A percentile compares a stretch with the other conserved stretches of the same genome.
Conservation (phyloP, 2,329 filamentous ascomycete genomes). For the Trichoderma sp. region DNA sequence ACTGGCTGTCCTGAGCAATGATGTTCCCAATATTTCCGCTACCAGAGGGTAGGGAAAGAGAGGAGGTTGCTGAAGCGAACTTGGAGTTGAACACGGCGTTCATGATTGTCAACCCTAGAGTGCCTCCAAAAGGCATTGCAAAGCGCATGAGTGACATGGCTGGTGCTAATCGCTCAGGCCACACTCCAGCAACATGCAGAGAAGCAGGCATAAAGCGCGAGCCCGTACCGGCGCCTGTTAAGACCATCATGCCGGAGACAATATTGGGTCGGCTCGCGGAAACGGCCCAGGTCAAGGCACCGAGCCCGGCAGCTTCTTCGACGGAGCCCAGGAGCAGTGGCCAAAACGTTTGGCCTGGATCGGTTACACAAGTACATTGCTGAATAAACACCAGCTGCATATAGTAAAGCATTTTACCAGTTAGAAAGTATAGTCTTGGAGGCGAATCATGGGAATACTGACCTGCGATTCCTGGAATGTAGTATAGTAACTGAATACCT, state of each 20-base stretch:
- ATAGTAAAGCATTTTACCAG: neutral
- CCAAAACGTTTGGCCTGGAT: too few relatives aligned
- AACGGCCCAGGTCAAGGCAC: too few relatives aligned
- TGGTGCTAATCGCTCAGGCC: too few relatives aligned
- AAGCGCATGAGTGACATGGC: neutral
- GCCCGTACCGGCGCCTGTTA: too few relatives aligned
- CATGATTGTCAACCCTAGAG: neutral
- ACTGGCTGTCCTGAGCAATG: neutral
- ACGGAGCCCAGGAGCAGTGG: too few relatives aligned
- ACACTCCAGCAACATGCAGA: too few relatives aligned
- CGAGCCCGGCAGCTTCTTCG: too few relatives aligned
- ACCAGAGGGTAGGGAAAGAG: neutral
- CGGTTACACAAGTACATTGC: too few relatives aligned
- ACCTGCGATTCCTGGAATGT: neutral
- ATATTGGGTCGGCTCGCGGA: too few relatives aligned
- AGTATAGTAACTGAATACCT: neutral
- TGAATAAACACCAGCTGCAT: neutral
- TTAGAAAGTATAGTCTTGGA: neutral
- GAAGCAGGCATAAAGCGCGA: too few relatives aligned
- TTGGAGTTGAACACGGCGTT: neutral
- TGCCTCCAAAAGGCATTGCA: neutral
- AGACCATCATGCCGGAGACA: too few relatives aligned
- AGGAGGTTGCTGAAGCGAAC: neutral
- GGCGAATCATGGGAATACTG: neutral
- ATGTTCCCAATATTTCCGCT: neutral